Evolutionary conservation across 768 basidiomycete genomes (phyloP).

Genomic region (Daedalea quercina): DNA sequence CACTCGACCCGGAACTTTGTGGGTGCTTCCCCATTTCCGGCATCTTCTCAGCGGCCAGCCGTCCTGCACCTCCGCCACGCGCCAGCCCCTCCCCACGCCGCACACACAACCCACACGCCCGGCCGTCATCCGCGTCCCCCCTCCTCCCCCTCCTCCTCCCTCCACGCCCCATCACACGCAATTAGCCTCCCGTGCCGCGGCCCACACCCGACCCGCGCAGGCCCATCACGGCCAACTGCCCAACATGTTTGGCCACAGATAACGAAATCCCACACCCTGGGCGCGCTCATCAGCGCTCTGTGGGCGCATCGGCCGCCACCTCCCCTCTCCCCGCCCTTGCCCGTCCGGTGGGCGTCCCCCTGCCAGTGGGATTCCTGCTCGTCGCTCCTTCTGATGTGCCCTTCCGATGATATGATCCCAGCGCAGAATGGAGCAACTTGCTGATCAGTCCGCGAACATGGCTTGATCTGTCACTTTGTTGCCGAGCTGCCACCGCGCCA

Average conservation of each 20-base stretch:
- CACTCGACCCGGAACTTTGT: constrained; percentile 1
- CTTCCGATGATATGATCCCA: neutral
- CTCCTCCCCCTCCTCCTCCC: no score
- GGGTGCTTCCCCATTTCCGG: neutral
- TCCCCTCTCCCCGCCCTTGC: neutral
- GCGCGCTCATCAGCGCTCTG: no score
- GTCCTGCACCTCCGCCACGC: neutral
- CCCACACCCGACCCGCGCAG: no score
- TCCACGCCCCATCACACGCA: no score
- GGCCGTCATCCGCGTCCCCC: no score
- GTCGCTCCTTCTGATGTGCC: neutral
- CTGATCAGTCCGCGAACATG: neutral
- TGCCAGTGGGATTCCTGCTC: neutral
- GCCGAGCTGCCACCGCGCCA: neutral
- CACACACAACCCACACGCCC: neutral
- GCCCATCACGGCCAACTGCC: no score
- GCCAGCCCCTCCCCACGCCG: neutral
- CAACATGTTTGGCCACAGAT: no score
- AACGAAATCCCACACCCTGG: no score
- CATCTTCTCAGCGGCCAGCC: neutral
- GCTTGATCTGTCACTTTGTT: neutral
- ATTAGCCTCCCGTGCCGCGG: no score
- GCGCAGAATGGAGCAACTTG: neutral
- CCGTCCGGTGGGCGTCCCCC: neutral
- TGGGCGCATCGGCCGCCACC: neutral